phyloP scores from a whole-genome alignment of 2,329 filamentous ascomycete species.

The Colletotrichum cuscutae region DNA sequence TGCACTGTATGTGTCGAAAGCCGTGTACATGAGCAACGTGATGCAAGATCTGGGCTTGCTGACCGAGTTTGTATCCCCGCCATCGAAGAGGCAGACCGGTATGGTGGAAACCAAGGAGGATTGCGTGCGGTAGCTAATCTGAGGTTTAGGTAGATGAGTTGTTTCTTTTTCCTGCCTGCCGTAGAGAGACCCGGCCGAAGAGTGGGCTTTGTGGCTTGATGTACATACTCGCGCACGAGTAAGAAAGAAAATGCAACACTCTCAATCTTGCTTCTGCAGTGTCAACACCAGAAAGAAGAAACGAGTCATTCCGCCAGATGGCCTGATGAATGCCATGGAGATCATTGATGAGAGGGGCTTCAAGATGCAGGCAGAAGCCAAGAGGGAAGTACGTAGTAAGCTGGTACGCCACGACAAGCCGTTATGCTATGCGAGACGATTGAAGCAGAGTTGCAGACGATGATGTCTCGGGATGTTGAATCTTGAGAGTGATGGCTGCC shows the following conservation, averaged over 20 bases:
- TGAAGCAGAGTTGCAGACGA: neutral
- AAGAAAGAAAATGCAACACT: constrained; percentile 2
- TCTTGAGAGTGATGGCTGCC: neutral
- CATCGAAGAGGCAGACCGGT: neutral
- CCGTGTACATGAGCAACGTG: constrained; percentile 1
- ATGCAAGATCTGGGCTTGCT: neutral
- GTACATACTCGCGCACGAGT: neutral
- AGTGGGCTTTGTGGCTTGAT: neutral
- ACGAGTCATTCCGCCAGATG: neutral
- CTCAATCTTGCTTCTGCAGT: constrained; percentile 12
- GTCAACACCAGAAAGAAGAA: constrained; percentile 14
- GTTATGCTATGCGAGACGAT: constrained; percentile 1
- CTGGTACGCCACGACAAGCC: neutral
- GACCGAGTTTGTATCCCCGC: neutral
- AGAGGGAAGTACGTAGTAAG: neutral
- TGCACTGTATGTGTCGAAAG: constrained; percentile 18
- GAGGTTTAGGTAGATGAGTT: neutral
- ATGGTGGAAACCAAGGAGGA: constrained; percentile 4
- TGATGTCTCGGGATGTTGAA: constrained; percentile 20
- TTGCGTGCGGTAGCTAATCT: constrained; percentile 10
- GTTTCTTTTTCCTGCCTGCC: constrained; percentile 17
- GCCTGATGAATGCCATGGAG: neutral
- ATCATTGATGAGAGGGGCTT: neutral
- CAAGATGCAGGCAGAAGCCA: neutral
- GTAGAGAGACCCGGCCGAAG: neutral